Evolutionary conservation across 2,329 filamentous ascomycete species (phyloP).

Genomic region (Trichophyton mentagrophytes): DNA sequence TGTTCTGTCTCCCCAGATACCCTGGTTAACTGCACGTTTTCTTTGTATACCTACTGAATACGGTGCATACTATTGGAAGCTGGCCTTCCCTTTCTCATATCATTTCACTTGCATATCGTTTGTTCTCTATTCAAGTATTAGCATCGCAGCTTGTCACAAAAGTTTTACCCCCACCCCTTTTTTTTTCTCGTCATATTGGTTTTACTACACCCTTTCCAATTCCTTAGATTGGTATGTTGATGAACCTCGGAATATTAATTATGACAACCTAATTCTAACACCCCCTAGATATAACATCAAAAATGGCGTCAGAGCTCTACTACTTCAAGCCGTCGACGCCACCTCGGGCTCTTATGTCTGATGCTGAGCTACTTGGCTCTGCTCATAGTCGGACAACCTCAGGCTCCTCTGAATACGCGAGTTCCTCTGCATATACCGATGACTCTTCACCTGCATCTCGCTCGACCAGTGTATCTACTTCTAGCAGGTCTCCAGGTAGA

Average conservation of each 20-base stretch:
- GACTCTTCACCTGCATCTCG: slow-evolving; percentile 58
- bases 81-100: neutral
- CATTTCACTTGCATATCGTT: neutral
- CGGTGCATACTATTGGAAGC: neutral
- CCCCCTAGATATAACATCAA: neutral
- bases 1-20: neutral
- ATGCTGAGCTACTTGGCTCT: neutral
- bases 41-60: neutral
- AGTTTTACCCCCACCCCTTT: neutral
- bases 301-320: slow-evolving; percentile 25
- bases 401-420: slow-evolving; percentile 44
- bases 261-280: neutral
- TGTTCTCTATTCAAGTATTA: neutral
- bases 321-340: slow-evolving; percentile 36
- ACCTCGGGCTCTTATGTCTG: slow-evolving; percentile 17
- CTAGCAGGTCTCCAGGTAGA: slow-evolving; percentile 57
- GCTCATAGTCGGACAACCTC: slow-evolving; percentile 51
- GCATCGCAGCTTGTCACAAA: neutral
- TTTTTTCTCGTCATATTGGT: neutral
- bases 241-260: neutral
- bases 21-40: slow-evolving; percentile 5
- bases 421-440: slow-evolving; percentile 48
- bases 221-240: neutral
- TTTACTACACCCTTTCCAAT: neutral
- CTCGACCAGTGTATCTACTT: slow-evolving; percentile 56